These are phyloP conservation scores for Colletotrichum eremochloae DNA, from an alignment of 2,329 filamentous ascomycete genomes.

Conservation along the genomic window DNA sequence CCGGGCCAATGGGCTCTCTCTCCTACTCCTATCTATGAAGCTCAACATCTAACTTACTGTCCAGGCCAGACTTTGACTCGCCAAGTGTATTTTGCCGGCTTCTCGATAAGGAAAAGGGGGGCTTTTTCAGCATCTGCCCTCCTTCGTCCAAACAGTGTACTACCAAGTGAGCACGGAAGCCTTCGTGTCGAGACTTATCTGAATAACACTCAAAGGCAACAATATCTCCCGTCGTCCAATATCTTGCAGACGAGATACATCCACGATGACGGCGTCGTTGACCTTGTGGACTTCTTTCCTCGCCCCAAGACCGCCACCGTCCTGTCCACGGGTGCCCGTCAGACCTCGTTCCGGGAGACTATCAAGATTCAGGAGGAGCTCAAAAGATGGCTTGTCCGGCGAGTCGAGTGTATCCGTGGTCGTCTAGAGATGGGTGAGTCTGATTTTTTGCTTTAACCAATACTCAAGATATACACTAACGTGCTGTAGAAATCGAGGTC, in stretches of 20 bases:
- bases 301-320: slow-evolving; percentile 72
- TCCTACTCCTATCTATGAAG: not conserved
- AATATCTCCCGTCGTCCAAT: slow-evolving; percentile 81
- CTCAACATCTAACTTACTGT: slow-evolving; percentile 12
- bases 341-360: slow-evolving; percentile 67
- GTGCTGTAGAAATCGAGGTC: slow-evolving; percentile 71
- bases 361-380: slow-evolving; percentile 70
- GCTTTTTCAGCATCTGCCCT: slow-evolving; percentile 77
- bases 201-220: slow-evolving; percentile 59
- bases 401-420: slow-evolving; percentile 80
- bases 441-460: not conserved
- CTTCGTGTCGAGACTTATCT: not conserved
- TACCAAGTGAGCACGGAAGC: slow-evolving; percentile 63
- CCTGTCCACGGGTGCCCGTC: slow-evolving; percentile 59
- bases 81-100: slow-evolving; percentile 81
- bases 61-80: slow-evolving; percentile 82
- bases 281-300: slow-evolving; percentile 82
- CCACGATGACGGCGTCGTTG: slow-evolving; percentile 80
- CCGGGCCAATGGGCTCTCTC: not conserved
- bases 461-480: not conserved
- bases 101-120: slow-evolving; percentile 80
- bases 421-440: slow-evolving; percentile 69
- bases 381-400: slow-evolving; percentile 78
- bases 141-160: slow-evolving; percentile 66
- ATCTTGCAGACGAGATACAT: slow-evolving; percentile 84